Conservation (phyloP, 2,329 filamentous ascomycete genomes). For the Amphichorda felina region DNA sequence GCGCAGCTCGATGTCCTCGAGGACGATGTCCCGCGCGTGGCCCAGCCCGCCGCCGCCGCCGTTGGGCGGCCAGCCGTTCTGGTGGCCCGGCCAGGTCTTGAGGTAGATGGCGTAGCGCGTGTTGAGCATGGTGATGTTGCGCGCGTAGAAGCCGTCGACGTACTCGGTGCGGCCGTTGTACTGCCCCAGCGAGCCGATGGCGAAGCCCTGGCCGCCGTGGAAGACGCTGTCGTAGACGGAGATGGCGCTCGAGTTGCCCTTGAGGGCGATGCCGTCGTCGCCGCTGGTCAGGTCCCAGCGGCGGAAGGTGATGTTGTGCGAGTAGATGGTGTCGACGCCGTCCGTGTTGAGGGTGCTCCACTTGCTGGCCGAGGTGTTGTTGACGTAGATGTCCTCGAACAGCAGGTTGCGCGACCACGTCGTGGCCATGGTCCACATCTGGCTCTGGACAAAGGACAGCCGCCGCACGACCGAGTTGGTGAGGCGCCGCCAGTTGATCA, state of each 20-base stretch:
- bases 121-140: constrained; percentile 31
- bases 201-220: constrained; percentile 37
- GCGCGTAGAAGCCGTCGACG: constrained; percentile 34
- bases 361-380: constrained; percentile 27
- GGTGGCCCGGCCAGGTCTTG: constrained; percentile 46
- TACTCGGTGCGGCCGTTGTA: constrained; percentile 34
- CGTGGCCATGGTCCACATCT: constrained; percentile 50
- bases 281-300: constrained; percentile 38
- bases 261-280: constrained; percentile 40
- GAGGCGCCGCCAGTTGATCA: constrained; percentile 29
- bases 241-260: constrained; percentile 45
- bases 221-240: constrained; percentile 34
- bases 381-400: constrained; percentile 39
- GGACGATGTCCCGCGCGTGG: constrained; percentile 16
- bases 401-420: constrained; percentile 32
- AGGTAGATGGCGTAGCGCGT: constrained; percentile 38
- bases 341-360: constrained; percentile 26
- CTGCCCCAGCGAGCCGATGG: constrained; percentile 46
- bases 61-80: constrained; percentile 40
- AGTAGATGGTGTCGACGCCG: constrained; percentile 38
- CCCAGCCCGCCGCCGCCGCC: constrained; percentile 45
- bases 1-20: constrained; percentile 17
- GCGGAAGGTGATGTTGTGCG: constrained; percentile 36
- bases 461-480: constrained; percentile 34
- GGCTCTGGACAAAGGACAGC: constrained; percentile 39